Conservation (phyloP, 495 filamentous ascomycete genomes). For the Tuber melanosporum region DNA sequence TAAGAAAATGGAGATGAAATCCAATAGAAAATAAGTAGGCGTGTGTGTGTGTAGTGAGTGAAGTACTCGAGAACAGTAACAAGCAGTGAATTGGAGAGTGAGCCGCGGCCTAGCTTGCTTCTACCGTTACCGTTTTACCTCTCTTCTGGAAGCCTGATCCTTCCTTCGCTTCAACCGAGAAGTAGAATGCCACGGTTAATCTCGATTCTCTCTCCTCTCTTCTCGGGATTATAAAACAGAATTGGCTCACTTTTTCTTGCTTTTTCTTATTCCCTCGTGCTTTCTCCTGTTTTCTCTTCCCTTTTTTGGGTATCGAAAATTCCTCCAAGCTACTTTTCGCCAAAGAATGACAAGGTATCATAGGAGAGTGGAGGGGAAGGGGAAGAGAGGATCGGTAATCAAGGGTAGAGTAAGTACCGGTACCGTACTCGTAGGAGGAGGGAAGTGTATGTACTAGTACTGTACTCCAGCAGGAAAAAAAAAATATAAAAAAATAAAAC, state of each 20-base stretch:
- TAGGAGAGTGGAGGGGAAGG: neutral
- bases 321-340: neutral
- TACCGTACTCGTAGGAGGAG: neutral
- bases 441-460: neutral
- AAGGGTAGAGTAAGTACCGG: neutral
- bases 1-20: neutral
- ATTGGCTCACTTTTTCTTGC: neutral
- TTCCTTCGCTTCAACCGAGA: constrained; percentile 1
- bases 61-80: neutral
- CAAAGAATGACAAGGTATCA: neutral
- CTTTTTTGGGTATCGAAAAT: neutral
- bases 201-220: neutral
- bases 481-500: neutral
- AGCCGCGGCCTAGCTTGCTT: neutral
- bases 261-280: neutral
- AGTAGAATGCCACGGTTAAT: neutral
- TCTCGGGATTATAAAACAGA: constrained; percentile 1
- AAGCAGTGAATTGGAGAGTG: neutral
- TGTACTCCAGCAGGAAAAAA: neutral
- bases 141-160: constrained; percentile 6
- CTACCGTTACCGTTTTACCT: constrained; percentile 2
- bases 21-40: neutral
- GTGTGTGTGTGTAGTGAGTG: neutral
- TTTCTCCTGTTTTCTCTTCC: neutral
- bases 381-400: neutral